Evolutionary conservation across 2,329 filamentous ascomycete genomes (phyloP).

Genomic region (Hypoxylon sp.): DNA sequence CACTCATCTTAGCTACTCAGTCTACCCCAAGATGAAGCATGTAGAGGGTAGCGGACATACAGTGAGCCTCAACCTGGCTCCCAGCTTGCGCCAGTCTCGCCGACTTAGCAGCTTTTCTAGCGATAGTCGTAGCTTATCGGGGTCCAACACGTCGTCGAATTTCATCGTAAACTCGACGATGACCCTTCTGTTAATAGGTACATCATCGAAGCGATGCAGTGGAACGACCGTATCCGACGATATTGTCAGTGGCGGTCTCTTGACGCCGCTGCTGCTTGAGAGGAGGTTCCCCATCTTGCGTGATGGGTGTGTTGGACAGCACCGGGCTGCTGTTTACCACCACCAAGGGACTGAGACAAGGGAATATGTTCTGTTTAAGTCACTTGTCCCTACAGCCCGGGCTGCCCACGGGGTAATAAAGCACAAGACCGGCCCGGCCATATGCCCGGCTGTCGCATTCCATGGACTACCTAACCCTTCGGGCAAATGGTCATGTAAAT

Average conservation of each 20-base stretch:
- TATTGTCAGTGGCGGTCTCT: constrained; percentile 31
- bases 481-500: constrained; percentile 34
- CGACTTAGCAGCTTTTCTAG: constrained; percentile 58
- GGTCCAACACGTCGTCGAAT: constrained; percentile 58
- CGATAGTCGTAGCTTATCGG: constrained; percentile 55
- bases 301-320: constrained; percentile 16
- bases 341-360: constrained; percentile 16
- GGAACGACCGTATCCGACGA: constrained; percentile 40
- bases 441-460: constrained; percentile 20
- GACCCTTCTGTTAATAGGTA: constrained; percentile 35
- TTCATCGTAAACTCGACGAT: constrained; percentile 43
- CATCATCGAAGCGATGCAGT: constrained; percentile 41
- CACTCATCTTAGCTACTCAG: constrained; percentile 12
- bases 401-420: constrained; percentile 34
- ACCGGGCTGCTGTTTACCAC: constrained; percentile 14
- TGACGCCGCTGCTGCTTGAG: constrained; percentile 12
- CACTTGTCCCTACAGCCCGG: constrained; percentile 22
- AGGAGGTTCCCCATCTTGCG: constrained; percentile 37
- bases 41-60: constrained; percentile 48
- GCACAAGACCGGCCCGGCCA: constrained; percentile 12
- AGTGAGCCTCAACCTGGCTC: constrained; percentile 60
- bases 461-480: constrained; percentile 17
- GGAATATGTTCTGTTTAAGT: constrained; percentile 18
- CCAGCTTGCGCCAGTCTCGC: constrained; percentile 62
- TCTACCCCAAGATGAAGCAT: background rate